Evolutionary conservation across 176 grass and related monocot species (phyloP), one percentile per base, ranked within the genome.

Genomic region (Thalia dealbata): DNA sequence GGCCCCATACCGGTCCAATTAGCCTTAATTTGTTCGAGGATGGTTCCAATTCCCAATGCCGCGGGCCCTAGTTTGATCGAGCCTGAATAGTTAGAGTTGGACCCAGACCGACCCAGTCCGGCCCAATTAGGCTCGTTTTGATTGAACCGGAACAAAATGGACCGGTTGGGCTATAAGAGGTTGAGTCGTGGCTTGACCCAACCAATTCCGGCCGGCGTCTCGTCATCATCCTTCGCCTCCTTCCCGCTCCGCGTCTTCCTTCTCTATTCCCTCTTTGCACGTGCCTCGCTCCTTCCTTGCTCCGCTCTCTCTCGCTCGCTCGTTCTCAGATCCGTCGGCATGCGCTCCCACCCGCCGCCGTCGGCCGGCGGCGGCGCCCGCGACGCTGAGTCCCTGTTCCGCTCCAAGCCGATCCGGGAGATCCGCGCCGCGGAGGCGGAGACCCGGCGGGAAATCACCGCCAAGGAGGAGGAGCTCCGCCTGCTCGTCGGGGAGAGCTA

Each of bases 401-500:
- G 90, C 28, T 82, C 83, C 32, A 93, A 86, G 76, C 80, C 84
- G 76, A 93, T 99, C 74, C 74, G 79, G 2, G 95, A 99, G 95
- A 99, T 99, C 85, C 95, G 90, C 15, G 79, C 74, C 0, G 80
- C 77, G 2, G 87, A 99, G 74, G 78, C 50, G 18, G 67, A 81
- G 42, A 93, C 88, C 3, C 83, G 89, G 46, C 85, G 86, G 64
- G 95, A 93, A 78, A 99, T 99, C 87, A 81, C 89, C 69, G 83
- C 76, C 70, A 99, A 93, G 86, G 88, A 92, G 81, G 90, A 99
- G 79, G 95, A 99, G 68, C 95, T 99, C 72, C 83, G 95, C 44
- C 85, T 91, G 79, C 95, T 99, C 76, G 95, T 99, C 62, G 95
- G 95, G 12, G 81, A 91, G 67, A 99, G 95, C 85, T 99, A 93